A percentile compares a stretch with the other conserved stretches of the same genome.
Conservation (phyloP, 768 basidiomycete genomes). For the Leccinum aurantiacum region DNA sequence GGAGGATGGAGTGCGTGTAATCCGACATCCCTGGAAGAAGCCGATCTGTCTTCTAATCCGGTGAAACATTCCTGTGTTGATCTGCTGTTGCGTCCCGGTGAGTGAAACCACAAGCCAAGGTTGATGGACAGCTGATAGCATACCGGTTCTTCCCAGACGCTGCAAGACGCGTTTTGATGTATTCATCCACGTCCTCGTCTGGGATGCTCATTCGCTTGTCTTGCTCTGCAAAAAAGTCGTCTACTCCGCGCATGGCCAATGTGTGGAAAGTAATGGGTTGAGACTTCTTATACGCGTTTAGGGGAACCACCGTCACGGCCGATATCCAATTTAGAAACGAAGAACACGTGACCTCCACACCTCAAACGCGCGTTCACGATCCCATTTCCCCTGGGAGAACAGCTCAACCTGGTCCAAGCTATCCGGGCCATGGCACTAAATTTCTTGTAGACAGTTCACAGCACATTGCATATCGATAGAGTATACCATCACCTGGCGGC, state of each 20-base stretch:
- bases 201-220: slow-evolving; percentile 53
- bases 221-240: slow-evolving; percentile 55
- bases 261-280: background rate
- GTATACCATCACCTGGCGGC: no score
- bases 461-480: background rate
- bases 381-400: background rate
- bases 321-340: background rate
- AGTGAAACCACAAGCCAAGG: slow-evolving; percentile 4
- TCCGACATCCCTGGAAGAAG: slow-evolving; percentile 1
- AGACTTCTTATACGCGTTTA: background rate
- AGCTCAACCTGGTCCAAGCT: no score
- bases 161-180: slow-evolving; percentile 36
- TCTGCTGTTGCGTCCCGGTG: slow-evolving; percentile 7
- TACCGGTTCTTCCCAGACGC: slow-evolving; percentile 18
- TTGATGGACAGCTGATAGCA: background rate
- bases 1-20: background rate
- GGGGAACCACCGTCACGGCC: slow-evolving; percentile 2
- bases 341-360: no score
- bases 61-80: background rate
- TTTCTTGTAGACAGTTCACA: background rate
- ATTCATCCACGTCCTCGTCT: slow-evolving; percentile 52
- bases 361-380: no score
- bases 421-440: no score
- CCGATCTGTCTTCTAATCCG: background rate
- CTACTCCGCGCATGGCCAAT: slow-evolving; percentile 34